Evolutionary conservation across 805 yeast species (phyloP).

Genomic region (Wickerhamomyces ciferrii): DNA sequence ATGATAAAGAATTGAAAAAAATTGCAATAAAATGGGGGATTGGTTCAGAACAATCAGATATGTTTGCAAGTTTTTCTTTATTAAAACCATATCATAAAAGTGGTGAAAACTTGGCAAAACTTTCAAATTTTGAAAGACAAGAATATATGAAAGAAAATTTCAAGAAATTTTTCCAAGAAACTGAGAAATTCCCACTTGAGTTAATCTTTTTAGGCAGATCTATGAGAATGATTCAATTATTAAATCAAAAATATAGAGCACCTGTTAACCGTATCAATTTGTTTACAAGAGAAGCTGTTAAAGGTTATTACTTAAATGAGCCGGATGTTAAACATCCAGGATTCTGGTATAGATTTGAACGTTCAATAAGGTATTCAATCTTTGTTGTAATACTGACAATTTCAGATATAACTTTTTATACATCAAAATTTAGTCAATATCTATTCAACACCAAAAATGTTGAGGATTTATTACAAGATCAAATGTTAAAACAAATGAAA

Average conservation of each 20-base stretch:
- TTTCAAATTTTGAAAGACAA: conserved; percentile 36
- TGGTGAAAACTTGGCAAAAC: conserved; percentile 21
- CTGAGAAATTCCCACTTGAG: conserved; percentile 61
- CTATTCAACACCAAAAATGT: conserved; percentile 17
- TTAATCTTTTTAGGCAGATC: conserved; percentile 62
- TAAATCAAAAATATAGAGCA: conserved; percentile 60
- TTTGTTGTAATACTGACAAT: conserved; percentile 14
- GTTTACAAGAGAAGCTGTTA: conserved; percentile 51
- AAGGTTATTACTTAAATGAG: conserved; percentile 18
- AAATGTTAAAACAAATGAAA: conserved; percentile 18
- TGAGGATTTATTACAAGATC: conserved; percentile 19
- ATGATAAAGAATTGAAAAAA: conserved; percentile 38
- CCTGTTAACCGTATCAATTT: conserved; percentile 71
- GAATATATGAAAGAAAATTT: conserved; percentile 40
- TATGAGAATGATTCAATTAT: conserved; percentile 69
- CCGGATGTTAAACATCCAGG: conserved; percentile 2
- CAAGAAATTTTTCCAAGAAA: conserved; percentile 51
- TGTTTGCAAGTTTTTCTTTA: conserved; percentile 52
- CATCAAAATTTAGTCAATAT: conserved; percentile 12
- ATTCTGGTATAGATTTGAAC: conserved; percentile 1
- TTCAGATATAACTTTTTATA: conserved; percentile 16
- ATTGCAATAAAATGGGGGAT: conserved; percentile 66
- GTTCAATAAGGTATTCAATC: conserved; percentile 16
- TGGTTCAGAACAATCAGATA: conserved; percentile 46
- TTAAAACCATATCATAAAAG: conserved; percentile 38